Percentiles rank a stretch among this genome's conserved stretches.
Conservation (phyloP, 345 rosid species). For the Fremontodendron californicum region DNA sequence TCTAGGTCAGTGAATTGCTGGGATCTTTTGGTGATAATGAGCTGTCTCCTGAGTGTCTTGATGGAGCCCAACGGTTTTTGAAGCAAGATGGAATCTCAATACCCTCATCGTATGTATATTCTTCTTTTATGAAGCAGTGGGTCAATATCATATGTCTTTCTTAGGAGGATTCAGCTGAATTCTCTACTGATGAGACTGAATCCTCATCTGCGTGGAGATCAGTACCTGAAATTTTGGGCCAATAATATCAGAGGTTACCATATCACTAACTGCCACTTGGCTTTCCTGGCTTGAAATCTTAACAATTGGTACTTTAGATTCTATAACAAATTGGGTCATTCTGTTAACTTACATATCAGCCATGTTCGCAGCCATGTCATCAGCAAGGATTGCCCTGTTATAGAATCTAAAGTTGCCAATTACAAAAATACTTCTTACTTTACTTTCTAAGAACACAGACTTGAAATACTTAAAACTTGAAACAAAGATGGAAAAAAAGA, state of each 20-base stretch:
- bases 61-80: conserved; percentile 96
- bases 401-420: too few species aligned
- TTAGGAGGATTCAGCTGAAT: not conserved
- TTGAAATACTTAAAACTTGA: not conserved
- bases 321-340: not conserved
- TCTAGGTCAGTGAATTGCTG: conserved; percentile 86
- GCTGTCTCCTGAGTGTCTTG: conserved; percentile 98
- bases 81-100: conserved; percentile 93
- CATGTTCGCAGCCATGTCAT: not conserved
- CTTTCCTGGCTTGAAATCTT: not conserved
- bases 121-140: not conserved
- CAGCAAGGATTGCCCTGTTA: not conserved
- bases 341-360: not conserved
- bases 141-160: not conserved
- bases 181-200: not conserved
- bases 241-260: not conserved
- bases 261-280: not conserved
- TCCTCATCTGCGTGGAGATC: not conserved
- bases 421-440: not conserved
- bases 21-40: conserved; percentile 99
- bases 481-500: not conserved
- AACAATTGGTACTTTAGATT: not conserved
- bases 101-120: conserved; percentile 80
- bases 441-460: not conserved
- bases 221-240: not conserved